These are phyloP conservation scores for Wickerhamomyces rabaulensis DNA, from an alignment of 805 yeast genomes.

Conservation along the genomic window DNA sequence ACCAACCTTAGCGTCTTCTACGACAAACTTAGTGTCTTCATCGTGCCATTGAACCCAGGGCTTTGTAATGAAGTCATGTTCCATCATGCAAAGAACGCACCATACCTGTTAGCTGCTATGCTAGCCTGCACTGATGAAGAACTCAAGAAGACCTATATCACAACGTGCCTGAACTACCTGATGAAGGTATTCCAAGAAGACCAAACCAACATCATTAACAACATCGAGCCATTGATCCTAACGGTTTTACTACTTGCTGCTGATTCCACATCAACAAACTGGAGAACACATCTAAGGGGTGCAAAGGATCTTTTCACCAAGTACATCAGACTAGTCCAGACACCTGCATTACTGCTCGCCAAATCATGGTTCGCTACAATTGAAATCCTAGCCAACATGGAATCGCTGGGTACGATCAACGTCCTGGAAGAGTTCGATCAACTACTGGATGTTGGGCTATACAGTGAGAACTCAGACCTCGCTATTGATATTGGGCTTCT, in stretches of 20 bases:
- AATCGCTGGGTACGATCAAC: constrained; percentile 49
- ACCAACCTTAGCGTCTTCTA: constrained; percentile 18
- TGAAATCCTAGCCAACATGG: constrained; percentile 51
- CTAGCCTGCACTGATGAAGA: constrained; percentile 44
- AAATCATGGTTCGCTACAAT: constrained; percentile 53
- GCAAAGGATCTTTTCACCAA: constrained; percentile 59
- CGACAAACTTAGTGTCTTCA: constrained; percentile 18
- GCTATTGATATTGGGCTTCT: constrained; percentile 22
- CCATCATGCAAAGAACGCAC: constrained; percentile 40
- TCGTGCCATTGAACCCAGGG: constrained; percentile 30
- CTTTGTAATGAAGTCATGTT: constrained; percentile 48
- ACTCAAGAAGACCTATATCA: constrained; percentile 39
- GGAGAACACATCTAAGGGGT: constrained; percentile 65
- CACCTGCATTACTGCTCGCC: constrained; percentile 36
- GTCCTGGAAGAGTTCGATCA: constrained; percentile 41
- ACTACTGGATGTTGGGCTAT: constrained; percentile 22
- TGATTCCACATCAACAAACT: constrained; percentile 47
- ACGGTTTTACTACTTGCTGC: constrained; percentile 63
- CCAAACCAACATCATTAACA: constrained; percentile 32
- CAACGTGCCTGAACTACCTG: constrained; percentile 43
- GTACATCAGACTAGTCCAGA: constrained; percentile 27
- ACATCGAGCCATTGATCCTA: constrained; percentile 62
- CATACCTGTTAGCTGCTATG: constrained; percentile 51
- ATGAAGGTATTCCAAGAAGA: constrained; percentile 34
- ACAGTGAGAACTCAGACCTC: constrained; percentile 13